Percentiles rank a stretch among this genome's conserved stretches.
Evolutionary conservation across 148 eudicot species (phyloP).

Genomic region (Camellia japonica): DNA sequence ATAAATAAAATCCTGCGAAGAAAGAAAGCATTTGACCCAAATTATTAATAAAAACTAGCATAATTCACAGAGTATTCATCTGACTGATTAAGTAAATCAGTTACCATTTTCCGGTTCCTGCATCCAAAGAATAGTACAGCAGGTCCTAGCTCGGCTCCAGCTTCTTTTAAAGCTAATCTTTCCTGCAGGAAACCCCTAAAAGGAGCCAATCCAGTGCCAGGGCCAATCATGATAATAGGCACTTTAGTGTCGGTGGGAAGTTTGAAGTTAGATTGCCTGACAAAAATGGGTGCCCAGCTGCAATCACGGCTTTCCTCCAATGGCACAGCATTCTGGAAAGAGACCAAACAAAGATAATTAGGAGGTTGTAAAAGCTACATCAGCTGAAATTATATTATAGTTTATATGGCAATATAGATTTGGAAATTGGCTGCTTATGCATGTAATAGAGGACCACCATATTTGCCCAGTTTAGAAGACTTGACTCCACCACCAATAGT

Average conservation of each 20-base stretch:
- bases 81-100: constrained; percentile 2
- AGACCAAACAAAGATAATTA: constrained; percentile 16
- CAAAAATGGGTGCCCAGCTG: constrained; percentile 86
- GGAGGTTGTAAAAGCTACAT: neutral
- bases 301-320: constrained; percentile 56
- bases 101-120: constrained; percentile 76
- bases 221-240: constrained; percentile 94
- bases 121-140: constrained; percentile 83
- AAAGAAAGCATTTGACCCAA: neutral
- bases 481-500: neutral
- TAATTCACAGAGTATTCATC: neutral
- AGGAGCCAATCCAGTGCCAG: constrained; percentile 98
- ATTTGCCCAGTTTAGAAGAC: neutral
- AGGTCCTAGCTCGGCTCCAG: constrained; percentile 81
- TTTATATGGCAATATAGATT: neutral
- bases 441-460: neutral
- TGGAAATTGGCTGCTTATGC: neutral
- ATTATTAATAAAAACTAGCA: neutral
- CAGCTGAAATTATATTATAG: neutral
- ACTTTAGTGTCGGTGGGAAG: constrained; percentile 77
- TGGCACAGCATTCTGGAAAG: constrained; percentile 70
- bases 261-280: constrained; percentile 86
- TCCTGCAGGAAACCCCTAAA: constrained; percentile 99
- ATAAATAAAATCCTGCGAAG: constrained; percentile 76
- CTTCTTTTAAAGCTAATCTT: constrained; percentile 77